Evolutionary conservation across 805 yeast species (phyloP), one percentile per base, ranked within the genome.

Genomic region (Schizosaccharomyces japonicus): DNA sequence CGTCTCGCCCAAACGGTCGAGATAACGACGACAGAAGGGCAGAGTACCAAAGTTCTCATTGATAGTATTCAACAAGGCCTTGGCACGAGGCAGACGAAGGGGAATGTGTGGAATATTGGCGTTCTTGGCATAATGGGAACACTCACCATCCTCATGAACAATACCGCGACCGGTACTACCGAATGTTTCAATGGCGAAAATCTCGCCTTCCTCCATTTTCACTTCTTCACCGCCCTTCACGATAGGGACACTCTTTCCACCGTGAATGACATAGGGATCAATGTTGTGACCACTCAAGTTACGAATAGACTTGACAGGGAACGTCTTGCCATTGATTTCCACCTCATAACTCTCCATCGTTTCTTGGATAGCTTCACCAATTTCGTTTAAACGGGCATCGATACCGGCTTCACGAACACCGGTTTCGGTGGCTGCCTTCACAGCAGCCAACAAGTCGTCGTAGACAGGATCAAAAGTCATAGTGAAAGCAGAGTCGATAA

Each of bases 141-240:
- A 79, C 63, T 90, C 98, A 44, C 98, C 98, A 51, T 75, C 78
- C 5, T 75, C 66, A 45, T 77, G 66, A 31, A 90, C 96, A 55
- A 77, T 78, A 32, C 96, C 99, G 50, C 79, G 73, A 52, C 99
- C 99, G 1, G 98, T 90, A 40, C 94, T 73, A 10, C 98, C 98
- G 58, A 90, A 90, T 2, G 99, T 90, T 65, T 90, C 99, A 58
- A 90, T 87, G 51, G 99, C 99, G 68, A 82, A 87, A 1, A 83
- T 78, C 63, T 90, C 98, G 52, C 95, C 95, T 66, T 90, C 99
- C 62, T 90, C 99, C 95, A 90, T 87, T 70, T 87, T 87, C 8
- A 96, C 90, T 62, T 72, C 72, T 60, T 90, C 98, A 5, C 84
- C 87, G 57, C 81, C 81, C 57, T 85, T 79, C 31, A 90, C 94